These are phyloP conservation scores for Phytophthora pisi DNA, from an alignment of 352 stramenopile genomes.

Conservation along the genomic window DNA sequence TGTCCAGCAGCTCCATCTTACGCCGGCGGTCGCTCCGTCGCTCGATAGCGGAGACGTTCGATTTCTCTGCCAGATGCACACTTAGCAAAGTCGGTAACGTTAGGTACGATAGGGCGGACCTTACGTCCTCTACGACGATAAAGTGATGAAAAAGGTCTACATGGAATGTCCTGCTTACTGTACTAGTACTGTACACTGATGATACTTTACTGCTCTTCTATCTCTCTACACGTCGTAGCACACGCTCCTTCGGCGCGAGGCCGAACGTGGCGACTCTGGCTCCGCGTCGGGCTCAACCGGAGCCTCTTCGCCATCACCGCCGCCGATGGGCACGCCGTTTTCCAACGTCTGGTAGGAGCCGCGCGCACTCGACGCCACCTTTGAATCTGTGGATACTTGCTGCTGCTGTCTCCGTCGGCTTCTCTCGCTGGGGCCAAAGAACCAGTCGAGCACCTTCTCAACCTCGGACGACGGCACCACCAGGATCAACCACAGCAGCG, in stretches of 20 bases:
- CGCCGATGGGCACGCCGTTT: constrained; percentile 8
- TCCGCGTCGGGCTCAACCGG: constrained; percentile 27
- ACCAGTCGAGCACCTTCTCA: constrained; percentile 30
- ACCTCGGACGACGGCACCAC: constrained; percentile 32
- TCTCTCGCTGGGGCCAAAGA: constrained; percentile 22
- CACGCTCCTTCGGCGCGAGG: constrained; percentile 37
- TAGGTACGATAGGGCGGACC: background rate
- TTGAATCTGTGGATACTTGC: background rate
- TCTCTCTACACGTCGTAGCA: constrained; percentile 43
- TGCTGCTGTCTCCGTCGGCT: constrained; percentile 12
- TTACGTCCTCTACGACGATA: background rate
- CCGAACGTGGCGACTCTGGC: constrained; percentile 2
- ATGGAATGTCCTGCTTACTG: constrained; percentile 10
- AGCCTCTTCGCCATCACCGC: background rate
- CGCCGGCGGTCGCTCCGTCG: too few relatives aligned
- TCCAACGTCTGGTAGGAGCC: constrained; percentile 14
- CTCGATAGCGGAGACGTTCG: background rate
- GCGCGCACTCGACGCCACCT: background rate
- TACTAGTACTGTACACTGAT: constrained; percentile 10
- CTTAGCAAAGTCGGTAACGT: too few relatives aligned
- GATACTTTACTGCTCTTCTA: constrained; percentile 24
- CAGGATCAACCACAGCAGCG: constrained; percentile 46
- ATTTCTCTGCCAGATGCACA: background rate
- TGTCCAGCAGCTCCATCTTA: constrained; percentile 47
- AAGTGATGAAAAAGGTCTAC: background rate